These are phyloP conservation scores for Monascus ruber DNA, from an alignment of 2,329 filamentous ascomycete species.

Conservation along the genomic window DNA sequence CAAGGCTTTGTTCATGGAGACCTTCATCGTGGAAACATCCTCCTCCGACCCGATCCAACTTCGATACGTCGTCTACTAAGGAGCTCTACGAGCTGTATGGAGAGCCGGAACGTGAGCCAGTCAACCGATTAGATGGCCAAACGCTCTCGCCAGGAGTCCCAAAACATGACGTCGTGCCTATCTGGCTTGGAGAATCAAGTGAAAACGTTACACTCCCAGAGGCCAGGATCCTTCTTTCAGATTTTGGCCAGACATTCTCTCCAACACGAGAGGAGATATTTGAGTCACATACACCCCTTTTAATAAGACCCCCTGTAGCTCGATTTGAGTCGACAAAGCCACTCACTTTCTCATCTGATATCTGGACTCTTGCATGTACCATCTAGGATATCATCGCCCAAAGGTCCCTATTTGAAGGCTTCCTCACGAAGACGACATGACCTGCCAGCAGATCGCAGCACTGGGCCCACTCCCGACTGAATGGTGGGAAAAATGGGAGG, in stretches of 20 bases:
- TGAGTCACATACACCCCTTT: constrained; percentile 20
- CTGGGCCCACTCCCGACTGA: constrained; percentile 20
- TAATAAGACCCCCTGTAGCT: constrained; percentile 23
- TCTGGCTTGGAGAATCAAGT: constrained; percentile 1
- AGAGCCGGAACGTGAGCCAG: constrained; percentile 4
- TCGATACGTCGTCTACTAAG: constrained; percentile 4
- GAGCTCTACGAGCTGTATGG: constrained; percentile 3
- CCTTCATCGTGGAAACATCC: constrained; percentile 15
- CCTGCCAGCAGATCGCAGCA: constrained; percentile 19
- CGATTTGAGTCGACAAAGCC: constrained; percentile 23
- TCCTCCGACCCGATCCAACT: no score
- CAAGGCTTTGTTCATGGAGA: constrained; percentile 15
- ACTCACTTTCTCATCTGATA: constrained; percentile 26
- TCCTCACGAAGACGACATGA: constrained; percentile 18
- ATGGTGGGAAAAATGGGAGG: constrained; percentile 18
- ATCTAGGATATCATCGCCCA: constrained; percentile 27
- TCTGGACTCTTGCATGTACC: constrained; percentile 30
- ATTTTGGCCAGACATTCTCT: constrained; percentile 11
- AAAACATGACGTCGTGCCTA: not conserved
- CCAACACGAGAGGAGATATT: constrained; percentile 3
- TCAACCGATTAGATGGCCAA: constrained; percentile 5
- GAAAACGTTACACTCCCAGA: constrained; percentile 8
- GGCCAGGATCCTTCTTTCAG: constrained; percentile 6
- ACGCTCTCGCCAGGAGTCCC: constrained; percentile 8
- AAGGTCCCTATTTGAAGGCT: constrained; percentile 18